Base-by-base conservation (phyloP, 495 filamentous ascomycete species). In the Ramalina intermedia region DNA sequence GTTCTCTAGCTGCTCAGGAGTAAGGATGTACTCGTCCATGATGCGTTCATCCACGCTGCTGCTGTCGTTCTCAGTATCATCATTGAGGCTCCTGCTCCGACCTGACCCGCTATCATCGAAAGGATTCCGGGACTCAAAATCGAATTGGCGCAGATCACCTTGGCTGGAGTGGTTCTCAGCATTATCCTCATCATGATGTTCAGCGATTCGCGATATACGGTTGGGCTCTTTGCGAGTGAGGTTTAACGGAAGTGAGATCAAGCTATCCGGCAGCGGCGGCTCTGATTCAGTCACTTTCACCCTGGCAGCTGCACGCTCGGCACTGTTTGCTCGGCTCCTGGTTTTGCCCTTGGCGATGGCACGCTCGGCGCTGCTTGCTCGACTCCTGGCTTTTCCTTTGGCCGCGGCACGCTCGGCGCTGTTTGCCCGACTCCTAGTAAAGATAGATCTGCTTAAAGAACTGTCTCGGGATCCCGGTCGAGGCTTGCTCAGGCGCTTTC, bases 401-500 rank as follows among this genome's bases (percentile, higher is more conserved):
- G 29, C 36, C 2, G 24, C 42, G 7, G 37, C 44, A 12, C 43
- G 44, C 37, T 48, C 49, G 1, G 37, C 37, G 24, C 48, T 48
- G 23, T 46, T 48, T 2, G 37, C 39, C 7, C 53, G 27, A 37
- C 44, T 47, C 35, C 24, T 35, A 6, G 18, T 9, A 17, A 47
- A 47, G 44, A 47, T 16, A 6, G 44, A 35, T 47, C 44, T n/a
- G 33, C 24, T 37, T 16, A 37, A 7, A 37, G 44, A 47, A 17
- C 44, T 37, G 24, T 47, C 45, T 14, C 49, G 46, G 12, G 44
- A 48, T 2, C 43, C 48, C 40, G 61, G 50, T 37, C 29, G 50
- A 47, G 20, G 48, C 47, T 38, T 52, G 37, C 7, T 55, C 43
- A 40, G 55, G 45, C 50, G 54, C n/a, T 49, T 56, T 20, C 58